A percentile compares a stretch with the other conserved stretches of the same genome.
Evolutionary conservation across 805 yeast genomes (phyloP).

Genomic region (Myxozyma neglecta): DNA sequence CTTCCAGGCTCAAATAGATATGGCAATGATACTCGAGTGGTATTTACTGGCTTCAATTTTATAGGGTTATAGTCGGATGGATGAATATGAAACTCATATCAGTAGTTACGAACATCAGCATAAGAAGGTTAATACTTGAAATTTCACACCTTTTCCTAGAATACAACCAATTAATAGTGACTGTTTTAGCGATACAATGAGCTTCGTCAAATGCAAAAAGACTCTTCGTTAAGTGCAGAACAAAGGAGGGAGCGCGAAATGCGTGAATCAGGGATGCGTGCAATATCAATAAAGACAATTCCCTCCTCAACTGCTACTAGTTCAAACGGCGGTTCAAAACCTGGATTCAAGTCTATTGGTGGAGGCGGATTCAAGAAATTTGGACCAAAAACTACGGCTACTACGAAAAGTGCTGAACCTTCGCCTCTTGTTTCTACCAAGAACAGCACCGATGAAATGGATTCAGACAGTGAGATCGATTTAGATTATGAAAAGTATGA

Average conservation of each 20-base stretch:
- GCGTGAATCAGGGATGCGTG: slow-evolving; percentile 24
- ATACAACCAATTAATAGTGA: neutral
- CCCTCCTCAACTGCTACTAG: neutral
- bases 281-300: slow-evolving; percentile 11
- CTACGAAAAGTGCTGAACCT: neutral
- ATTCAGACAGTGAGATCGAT: slow-evolving; percentile 23
- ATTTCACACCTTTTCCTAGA: neutral
- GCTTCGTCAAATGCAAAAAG: slow-evolving; percentile 28
- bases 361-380: slow-evolving; percentile 24
- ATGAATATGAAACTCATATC: slow-evolving; percentile 31
- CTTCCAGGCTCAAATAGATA: neutral
- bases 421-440: neutral
- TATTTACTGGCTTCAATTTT: neutral
- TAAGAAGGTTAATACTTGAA: slow-evolving; percentile 13
- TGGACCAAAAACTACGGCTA: neutral
- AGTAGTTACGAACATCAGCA: slow-evolving; percentile 32
- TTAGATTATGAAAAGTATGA: slow-evolving; percentile 18
- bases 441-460: neutral
- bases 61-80: slow-evolving; percentile 31
- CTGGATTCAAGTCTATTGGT: slow-evolving; percentile 15
- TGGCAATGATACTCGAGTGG: neutral
- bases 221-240: slow-evolving; percentile 8
- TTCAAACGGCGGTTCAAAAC: neutral
- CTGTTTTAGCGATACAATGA: slow-evolving; percentile 19
- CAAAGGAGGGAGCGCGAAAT: slow-evolving; percentile 26